Conservation (phyloP, 2,329 filamentous ascomycete species). For the Alternaria atra region DNA sequence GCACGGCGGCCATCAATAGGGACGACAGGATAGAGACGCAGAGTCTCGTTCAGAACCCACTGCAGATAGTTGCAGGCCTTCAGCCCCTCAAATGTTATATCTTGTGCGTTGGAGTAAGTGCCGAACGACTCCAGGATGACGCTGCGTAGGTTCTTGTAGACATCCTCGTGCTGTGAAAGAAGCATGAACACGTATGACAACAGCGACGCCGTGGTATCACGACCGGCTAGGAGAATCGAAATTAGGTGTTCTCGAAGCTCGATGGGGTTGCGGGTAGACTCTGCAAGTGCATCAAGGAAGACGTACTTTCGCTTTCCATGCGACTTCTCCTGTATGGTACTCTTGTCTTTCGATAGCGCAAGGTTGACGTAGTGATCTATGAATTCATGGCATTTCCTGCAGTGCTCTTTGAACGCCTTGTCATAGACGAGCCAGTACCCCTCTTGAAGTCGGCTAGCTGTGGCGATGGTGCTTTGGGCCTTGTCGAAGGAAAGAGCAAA, state of each 20-base stretch:
- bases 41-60: constrained; percentile 44
- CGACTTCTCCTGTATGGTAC: constrained; percentile 16
- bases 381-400: constrained; percentile 37
- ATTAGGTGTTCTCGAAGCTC: constrained; percentile 85
- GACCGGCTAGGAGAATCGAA: constrained; percentile 80
- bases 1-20: constrained; percentile 44
- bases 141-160: constrained; percentile 47
- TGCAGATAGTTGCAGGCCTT: constrained; percentile 47
- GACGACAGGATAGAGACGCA: constrained; percentile 48
- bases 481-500: constrained; percentile 38
- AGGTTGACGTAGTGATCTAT: constrained; percentile 39
- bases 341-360: constrained; percentile 32
- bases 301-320: constrained; percentile 64
- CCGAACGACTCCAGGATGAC: constrained; percentile 54
- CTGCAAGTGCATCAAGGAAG: constrained; percentile 83
- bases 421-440: constrained; percentile 44
- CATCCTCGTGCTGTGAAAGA: constrained; percentile 49
- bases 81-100: constrained; percentile 53
- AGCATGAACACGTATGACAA: constrained; percentile 74
- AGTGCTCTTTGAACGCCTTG: constrained; percentile 39
- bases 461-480: constrained; percentile 27
- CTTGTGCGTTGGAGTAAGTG: constrained; percentile 47
- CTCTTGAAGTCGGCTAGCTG: constrained; percentile 37
- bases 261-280: constrained; percentile 71
- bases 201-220: constrained; percentile 84